Evolutionary conservation across 139 green algal species (phyloP).

Genomic region (Pseudopediastrum boryanum): DNA sequence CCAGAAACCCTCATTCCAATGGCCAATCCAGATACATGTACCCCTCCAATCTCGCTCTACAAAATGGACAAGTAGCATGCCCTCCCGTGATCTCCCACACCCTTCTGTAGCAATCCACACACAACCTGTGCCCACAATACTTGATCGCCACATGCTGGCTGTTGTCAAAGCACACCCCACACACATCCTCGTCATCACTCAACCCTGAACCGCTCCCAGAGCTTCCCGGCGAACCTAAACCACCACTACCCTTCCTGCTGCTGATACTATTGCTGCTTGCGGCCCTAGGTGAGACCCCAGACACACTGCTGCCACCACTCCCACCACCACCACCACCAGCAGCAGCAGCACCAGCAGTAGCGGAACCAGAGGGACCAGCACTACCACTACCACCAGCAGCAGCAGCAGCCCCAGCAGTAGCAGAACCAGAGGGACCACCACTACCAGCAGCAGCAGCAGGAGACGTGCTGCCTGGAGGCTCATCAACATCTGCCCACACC

Average conservation of each 20-base stretch:
- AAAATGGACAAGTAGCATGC: constrained; percentile 30
- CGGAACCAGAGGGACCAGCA: too few species aligned
- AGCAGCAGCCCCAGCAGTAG: too few species aligned
- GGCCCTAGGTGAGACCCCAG: background rate
- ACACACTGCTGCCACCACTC: background rate
- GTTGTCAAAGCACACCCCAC: constrained; percentile 44
- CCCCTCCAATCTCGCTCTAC: constrained; percentile 20
- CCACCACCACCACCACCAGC: background rate
- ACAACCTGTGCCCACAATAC: constrained; percentile 37
- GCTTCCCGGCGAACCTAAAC: background rate
- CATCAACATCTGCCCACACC: background rate
- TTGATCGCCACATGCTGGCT: constrained; percentile 35
- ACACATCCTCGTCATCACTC: constrained; percentile 30
- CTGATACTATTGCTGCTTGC: background rate
- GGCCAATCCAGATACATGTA: constrained; percentile 36
- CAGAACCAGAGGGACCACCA: too few species aligned
- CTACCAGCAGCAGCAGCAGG: background rate
- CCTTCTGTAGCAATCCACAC: constrained; percentile 35
- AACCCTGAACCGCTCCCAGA: background rate
- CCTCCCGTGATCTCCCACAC: constrained; percentile 33
- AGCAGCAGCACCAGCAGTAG: too few species aligned
- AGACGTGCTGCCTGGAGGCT: too few species aligned
- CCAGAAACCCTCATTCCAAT: constrained; percentile 2
- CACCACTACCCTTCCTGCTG: background rate
- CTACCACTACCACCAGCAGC: constrained; percentile 1